Evolutionary conservation across 2,329 filamentous ascomycete genomes (phyloP).

Genomic region (Ophiosphaerella narmari): DNA sequence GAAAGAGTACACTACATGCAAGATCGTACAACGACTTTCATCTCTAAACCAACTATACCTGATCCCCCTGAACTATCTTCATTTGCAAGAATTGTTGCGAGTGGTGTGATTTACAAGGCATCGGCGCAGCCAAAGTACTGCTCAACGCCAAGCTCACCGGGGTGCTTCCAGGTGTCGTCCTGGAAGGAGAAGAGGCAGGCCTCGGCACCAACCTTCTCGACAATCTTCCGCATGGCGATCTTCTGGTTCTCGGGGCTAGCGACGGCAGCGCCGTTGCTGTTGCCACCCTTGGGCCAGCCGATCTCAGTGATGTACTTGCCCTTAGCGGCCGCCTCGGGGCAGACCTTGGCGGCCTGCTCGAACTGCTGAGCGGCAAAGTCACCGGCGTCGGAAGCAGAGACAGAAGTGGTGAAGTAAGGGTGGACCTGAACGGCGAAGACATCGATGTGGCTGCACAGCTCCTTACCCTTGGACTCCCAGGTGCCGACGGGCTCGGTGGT

Average conservation of each 20-base stretch:
- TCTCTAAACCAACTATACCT: background rate
- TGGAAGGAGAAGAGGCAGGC: slow-evolving; percentile 81
- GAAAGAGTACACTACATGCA: slow-evolving; percentile 7
- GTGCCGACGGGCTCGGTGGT: slow-evolving; percentile 84
- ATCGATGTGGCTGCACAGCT: slow-evolving; percentile 75
- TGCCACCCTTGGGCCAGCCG: slow-evolving; percentile 79
- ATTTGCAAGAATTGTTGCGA: background rate
- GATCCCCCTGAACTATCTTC: background rate
- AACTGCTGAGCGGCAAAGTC: slow-evolving; percentile 77
- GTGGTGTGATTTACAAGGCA: slow-evolving; percentile 44
- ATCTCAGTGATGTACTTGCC: slow-evolving; percentile 83
- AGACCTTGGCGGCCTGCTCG: slow-evolving; percentile 69
- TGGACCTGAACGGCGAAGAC: slow-evolving; percentile 86
- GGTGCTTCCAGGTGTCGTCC: slow-evolving; percentile 81
- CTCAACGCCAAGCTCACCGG: slow-evolving; percentile 74
- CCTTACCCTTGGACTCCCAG: slow-evolving; percentile 66
- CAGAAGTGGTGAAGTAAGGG: slow-evolving; percentile 85
- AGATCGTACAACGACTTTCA: slow-evolving; percentile 6
- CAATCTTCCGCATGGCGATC: slow-evolving; percentile 73
- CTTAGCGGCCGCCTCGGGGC: slow-evolving; percentile 63
- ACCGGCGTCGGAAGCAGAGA: slow-evolving; percentile 69
- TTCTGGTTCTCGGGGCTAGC: slow-evolving; percentile 71
- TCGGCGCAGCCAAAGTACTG: slow-evolving; percentile 73
- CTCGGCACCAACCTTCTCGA: slow-evolving; percentile 66
- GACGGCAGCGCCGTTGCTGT: slow-evolving; percentile 71